Percentiles rank a stretch among this genome's conserved stretches.
These are phyloP conservation scores for Pisolithus thermaeus DNA, from an alignment of 1,284 basidiomycete genomes.

Conservation along the genomic window DNA sequence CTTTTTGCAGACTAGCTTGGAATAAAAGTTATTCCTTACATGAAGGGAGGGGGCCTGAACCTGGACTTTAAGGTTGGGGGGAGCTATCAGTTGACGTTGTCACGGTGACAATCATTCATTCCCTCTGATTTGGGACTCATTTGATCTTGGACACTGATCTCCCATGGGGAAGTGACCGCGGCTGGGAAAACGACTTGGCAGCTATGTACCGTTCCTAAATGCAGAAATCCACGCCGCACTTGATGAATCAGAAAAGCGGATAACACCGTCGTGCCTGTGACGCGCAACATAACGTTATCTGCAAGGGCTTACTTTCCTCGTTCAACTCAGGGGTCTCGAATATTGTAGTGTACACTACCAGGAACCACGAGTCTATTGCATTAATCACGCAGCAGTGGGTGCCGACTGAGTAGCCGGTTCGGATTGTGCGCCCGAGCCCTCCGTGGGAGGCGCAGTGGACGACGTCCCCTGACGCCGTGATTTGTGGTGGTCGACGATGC, in stretches of 20 bases:
- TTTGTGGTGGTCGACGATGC: conserved; percentile 65
- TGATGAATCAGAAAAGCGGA: too few species aligned
- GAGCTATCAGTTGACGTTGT: background rate
- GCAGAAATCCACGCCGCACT: too few species aligned
- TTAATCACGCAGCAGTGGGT: conserved; percentile 1
- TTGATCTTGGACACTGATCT: background rate
- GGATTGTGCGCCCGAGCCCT: conserved; percentile 7
- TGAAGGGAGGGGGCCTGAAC: too few species aligned
- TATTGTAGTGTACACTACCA: background rate
- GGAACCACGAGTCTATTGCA: background rate
- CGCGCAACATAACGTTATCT: too few species aligned
- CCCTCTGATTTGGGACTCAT: background rate
- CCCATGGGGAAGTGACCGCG: too few species aligned
- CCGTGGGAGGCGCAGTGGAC: conserved; percentile 5
- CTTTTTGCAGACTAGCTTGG: too few species aligned
- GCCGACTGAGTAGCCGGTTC: conserved; percentile 7
- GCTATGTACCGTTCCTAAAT: too few species aligned
- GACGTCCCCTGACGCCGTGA: background rate
- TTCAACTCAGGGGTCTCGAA: background rate
- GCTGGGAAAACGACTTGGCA: too few species aligned
- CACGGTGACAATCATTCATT: background rate
- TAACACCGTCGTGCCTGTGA: too few species aligned
- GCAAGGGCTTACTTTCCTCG: background rate
- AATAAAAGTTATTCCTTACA: too few species aligned
- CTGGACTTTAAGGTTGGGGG: too few species aligned